Base-by-base conservation (phyloP, 177 flowering plant species). In the Vitis hybrid region DNA sequence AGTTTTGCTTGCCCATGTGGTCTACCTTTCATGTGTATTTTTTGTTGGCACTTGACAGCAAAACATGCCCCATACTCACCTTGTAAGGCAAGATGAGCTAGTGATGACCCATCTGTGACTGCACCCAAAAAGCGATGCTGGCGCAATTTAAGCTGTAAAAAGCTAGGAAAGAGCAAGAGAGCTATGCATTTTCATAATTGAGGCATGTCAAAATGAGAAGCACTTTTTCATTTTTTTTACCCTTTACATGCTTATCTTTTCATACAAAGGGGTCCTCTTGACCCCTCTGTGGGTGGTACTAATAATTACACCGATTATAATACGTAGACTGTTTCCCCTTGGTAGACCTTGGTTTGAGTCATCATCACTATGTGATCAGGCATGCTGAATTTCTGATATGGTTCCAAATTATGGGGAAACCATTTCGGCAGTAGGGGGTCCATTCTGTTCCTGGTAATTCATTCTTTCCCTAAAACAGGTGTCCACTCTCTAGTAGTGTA, bases 91-190 rank as follows among this genome's bases (percentile, higher is more conserved):
- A 34, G 49, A 56, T 65, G 45, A 55, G 11, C 12, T 69, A 52
- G 51, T 32, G 9, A 9, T 64, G 79, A 55, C 66, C 75, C 57
- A 64, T 68, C 56, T 13, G 48, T 26, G 34, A 17, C 52, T 4
- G 17, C 17, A 5, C 13, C 67, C 69, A 68, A 58, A 67, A 70
- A n/a, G 65, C 39, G 12, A 15, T 59, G 62, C 65, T 68, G 66
- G 66, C 77, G 72, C 72, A 54, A 78, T 57, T 70, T 74, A 75
- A 61, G 78, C 76, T 66, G 60, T 13, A 59, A 78, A 75, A 68
- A 68, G 60, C 2, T 15, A 51, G 18, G 39, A 51, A n/a, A 21
- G 17, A 5, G 57, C 32, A 58, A 19, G 56, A n/a, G 52, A 23
- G 10, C 13, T 23, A 54, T 62, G 48, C 19, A 56, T 60, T 50